Conservation (phyloP, 2,329 filamentous ascomycete species). For the Ophiocordyceps australis region DNA sequence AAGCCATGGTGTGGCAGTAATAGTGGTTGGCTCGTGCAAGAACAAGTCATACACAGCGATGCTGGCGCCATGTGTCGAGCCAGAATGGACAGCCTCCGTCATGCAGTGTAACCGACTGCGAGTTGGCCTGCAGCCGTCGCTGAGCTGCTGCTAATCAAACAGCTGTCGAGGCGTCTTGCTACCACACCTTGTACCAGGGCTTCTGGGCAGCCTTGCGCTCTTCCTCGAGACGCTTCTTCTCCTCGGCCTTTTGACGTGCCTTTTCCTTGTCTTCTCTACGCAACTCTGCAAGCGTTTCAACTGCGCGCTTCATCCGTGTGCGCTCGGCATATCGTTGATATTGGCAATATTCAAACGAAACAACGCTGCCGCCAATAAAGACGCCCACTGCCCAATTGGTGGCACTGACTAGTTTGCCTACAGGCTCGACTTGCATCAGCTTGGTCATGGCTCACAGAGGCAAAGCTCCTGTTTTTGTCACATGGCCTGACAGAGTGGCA, state of each 20-base stretch:
- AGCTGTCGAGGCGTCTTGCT: too few relatives aligned
- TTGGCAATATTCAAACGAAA: constrained; percentile 73
- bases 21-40: too few relatives aligned
- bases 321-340: constrained; percentile 56
- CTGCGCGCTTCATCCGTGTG: constrained; percentile 67
- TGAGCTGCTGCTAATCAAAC: too few relatives aligned
- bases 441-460: too few relatives aligned
- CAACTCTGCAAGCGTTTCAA: constrained; percentile 44
- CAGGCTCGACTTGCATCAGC: too few relatives aligned
- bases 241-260: constrained; percentile 22
- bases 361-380: constrained; percentile 51
- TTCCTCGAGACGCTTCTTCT: constrained; percentile 11
- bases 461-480: too few relatives aligned
- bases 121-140: too few relatives aligned
- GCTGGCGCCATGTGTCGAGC: too few relatives aligned
- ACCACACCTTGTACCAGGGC: constrained; percentile 41
- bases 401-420: constrained; percentile 24
- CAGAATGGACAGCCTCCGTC: too few relatives aligned
- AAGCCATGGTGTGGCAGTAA: too few relatives aligned
- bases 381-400: constrained; percentile 75
- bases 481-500: constrained; percentile 7
- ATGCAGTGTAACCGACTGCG: too few relatives aligned
- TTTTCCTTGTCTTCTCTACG: constrained; percentile 26
- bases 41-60: too few relatives aligned
- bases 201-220: constrained; percentile 16